Evolutionary conservation across 768 basidiomycete genomes (phyloP).

Genomic region (Leucogyrophana mollusca): DNA sequence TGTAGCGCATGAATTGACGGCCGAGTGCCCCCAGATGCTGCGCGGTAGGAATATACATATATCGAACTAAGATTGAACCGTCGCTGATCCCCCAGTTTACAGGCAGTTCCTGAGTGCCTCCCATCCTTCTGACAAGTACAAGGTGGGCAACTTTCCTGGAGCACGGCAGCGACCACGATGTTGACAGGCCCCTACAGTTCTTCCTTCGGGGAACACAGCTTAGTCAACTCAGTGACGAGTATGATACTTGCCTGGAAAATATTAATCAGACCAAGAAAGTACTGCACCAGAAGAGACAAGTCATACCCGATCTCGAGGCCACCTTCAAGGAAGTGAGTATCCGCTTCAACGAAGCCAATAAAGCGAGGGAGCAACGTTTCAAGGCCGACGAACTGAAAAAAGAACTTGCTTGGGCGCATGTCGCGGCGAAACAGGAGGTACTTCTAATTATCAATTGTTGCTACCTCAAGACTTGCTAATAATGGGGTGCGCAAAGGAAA

Average conservation of each 20-base stretch:
- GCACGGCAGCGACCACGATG: conserved; percentile 3
- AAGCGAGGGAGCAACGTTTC: conserved; percentile 67
- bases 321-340: conserved; percentile 54
- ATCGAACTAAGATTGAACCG: not conserved
- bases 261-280: conserved; percentile 66
- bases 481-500: conserved; percentile 32
- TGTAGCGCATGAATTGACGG: conserved; percentile 17
- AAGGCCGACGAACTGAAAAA: conserved; percentile 71
- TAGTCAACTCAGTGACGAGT: conserved; percentile 83
- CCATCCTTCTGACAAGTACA: conserved; percentile 82
- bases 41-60: conserved; percentile 20
- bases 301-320: conserved; percentile 71
- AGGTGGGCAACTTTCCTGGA: conserved; percentile 44
- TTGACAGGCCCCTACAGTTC: conserved; percentile 61
- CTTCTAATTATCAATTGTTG: conserved; percentile 17
- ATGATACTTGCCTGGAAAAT: conserved; percentile 72
- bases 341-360: conserved; percentile 71
- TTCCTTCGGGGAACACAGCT: conserved; percentile 95
- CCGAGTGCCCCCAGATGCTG: conserved; percentile 24
- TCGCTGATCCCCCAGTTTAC: conserved; percentile 19
- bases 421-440: conserved; percentile 67
- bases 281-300: conserved; percentile 69
- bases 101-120: conserved; percentile 86
- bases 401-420: conserved; percentile 88
- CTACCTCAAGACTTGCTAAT: not conserved